phyloP scores from a whole-genome alignment of 495 filamentous ascomycete species.

The Baudoinia panamericana region DNA sequence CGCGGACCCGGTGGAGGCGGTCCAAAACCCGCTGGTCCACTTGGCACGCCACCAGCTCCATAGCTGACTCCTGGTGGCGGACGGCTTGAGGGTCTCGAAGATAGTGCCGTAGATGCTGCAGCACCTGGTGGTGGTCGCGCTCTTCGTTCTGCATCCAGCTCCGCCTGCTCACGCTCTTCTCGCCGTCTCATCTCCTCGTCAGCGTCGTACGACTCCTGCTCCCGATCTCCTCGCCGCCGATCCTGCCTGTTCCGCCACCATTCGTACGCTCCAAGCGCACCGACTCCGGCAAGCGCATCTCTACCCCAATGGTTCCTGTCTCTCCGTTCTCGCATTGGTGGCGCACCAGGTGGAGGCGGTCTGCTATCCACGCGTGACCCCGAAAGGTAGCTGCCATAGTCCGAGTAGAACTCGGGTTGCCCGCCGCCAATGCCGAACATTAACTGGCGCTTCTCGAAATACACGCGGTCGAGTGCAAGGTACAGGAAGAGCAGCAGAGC shows the following conservation, averaged over 20 bases:
- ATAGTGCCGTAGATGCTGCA: background rate
- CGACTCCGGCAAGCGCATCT: constrained; percentile 13
- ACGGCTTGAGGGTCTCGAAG: constrained; percentile 9
- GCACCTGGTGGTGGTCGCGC: background rate
- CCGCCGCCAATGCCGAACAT: constrained; percentile 33
- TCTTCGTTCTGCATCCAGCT: constrained; percentile 10
- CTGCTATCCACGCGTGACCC: constrained; percentile 20
- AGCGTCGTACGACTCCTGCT: constrained; percentile 18
- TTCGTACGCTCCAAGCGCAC: constrained; percentile 33
- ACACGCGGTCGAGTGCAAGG: constrained; percentile 53
- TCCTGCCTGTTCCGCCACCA: constrained; percentile 48
- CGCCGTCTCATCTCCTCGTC: constrained; percentile 2
- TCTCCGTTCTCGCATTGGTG: background rate
- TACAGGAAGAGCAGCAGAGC: constrained; percentile 52
- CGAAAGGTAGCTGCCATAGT: constrained; percentile 39
- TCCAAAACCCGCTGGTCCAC: too few relatives aligned
- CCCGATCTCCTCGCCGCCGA: constrained; percentile 35
- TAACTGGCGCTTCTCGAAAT: constrained; percentile 37
- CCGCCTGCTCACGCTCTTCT: constrained; percentile 4
- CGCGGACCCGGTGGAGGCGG: background rate
- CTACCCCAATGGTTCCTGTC: constrained; percentile 11
- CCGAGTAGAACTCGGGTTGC: constrained; percentile 30
- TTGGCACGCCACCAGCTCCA: constrained; percentile 5
- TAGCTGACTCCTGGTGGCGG: constrained; percentile 14
- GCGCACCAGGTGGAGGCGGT: too few relatives aligned